Evolutionary conservation across 2,329 filamentous ascomycete species (phyloP).

Genomic region (Penicillium hordei): DNA sequence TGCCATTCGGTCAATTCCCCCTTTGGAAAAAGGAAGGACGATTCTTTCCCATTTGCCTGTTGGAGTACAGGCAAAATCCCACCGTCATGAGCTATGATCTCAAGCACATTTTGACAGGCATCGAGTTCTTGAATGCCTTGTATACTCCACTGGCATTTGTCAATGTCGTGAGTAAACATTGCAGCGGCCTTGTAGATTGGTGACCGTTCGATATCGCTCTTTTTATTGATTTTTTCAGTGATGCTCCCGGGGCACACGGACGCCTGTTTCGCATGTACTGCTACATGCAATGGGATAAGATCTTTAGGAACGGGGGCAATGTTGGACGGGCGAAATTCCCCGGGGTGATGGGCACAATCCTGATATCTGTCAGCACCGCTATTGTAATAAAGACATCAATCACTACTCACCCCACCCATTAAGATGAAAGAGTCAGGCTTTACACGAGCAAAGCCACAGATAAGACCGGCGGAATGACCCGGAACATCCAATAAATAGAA

Average conservation of each 20-base stretch:
- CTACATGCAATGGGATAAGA: background rate
- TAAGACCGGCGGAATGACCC: background rate
- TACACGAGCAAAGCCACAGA: background rate
- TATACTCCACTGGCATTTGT: background rate
- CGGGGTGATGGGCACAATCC: background rate
- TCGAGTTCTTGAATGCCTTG: background rate
- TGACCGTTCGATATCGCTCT: background rate
- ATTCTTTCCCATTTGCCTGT: background rate
- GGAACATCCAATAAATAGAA: background rate
- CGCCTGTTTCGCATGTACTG: background rate
- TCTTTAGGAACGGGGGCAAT: background rate
- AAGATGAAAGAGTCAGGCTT: background rate
- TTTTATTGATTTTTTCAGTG: background rate
- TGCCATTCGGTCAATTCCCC: background rate
- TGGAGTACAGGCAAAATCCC: background rate
- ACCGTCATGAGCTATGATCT: background rate
- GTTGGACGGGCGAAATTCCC: background rate
- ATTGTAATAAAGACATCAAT: background rate
- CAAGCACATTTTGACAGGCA: background rate
- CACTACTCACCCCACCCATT: background rate
- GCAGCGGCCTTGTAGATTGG: background rate
- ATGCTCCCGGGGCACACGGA: background rate
- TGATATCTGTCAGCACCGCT: background rate
- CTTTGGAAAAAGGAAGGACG: background rate
- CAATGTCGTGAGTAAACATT: background rate